These are phyloP conservation scores for Ophiobolus disseminans DNA, from an alignment of 2,329 filamentous ascomycete genomes.

Conservation along the genomic window DNA sequence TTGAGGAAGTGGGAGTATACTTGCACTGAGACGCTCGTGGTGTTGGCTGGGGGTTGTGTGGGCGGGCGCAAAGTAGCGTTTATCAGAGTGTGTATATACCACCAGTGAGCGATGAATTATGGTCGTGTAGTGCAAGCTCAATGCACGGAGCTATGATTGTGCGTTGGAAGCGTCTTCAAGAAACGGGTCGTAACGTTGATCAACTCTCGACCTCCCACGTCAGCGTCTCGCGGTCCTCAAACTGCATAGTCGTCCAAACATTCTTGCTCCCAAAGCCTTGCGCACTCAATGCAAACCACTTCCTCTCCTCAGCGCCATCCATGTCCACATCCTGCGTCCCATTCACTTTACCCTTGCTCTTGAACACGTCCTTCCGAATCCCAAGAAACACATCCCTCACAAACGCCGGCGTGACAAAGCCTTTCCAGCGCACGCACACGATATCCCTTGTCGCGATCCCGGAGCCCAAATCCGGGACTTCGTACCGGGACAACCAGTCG, in stretches of 20 bases:
- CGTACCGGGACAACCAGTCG: slow-evolving; percentile 72
- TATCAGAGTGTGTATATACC: too few species aligned
- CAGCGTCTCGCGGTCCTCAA: slow-evolving; percentile 40
- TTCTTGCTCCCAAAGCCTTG: slow-evolving; percentile 36
- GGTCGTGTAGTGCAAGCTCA: too few species aligned
- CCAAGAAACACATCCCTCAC: slow-evolving; percentile 37
- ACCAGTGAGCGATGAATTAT: too few species aligned
- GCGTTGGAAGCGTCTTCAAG: background rate
- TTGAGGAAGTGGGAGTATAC: too few species aligned
- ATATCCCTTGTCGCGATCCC: slow-evolving; percentile 29
- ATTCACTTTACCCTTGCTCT: slow-evolving; percentile 12
- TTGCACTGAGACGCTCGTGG: too few species aligned
- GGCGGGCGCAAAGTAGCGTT: too few species aligned
- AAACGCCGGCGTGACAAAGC: slow-evolving; percentile 50
- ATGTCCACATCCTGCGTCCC: slow-evolving; percentile 18
- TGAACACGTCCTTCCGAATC: slow-evolving; percentile 22
- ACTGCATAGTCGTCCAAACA: slow-evolving; percentile 44
- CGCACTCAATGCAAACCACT: slow-evolving; percentile 43
- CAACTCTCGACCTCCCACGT: slow-evolving; percentile 41
- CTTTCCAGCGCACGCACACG: slow-evolving; percentile 52
- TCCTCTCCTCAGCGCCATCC: slow-evolving; percentile 18
- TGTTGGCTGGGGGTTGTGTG: too few species aligned
- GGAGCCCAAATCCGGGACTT: slow-evolving; percentile 57
- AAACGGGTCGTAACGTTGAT: slow-evolving; percentile 2
- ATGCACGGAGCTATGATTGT: too few species aligned